Evolutionary conservation across 768 basidiomycete genomes (phyloP), one percentile per base, ranked within the genome.

Genomic region (Cystobasidium onofrii): DNA sequence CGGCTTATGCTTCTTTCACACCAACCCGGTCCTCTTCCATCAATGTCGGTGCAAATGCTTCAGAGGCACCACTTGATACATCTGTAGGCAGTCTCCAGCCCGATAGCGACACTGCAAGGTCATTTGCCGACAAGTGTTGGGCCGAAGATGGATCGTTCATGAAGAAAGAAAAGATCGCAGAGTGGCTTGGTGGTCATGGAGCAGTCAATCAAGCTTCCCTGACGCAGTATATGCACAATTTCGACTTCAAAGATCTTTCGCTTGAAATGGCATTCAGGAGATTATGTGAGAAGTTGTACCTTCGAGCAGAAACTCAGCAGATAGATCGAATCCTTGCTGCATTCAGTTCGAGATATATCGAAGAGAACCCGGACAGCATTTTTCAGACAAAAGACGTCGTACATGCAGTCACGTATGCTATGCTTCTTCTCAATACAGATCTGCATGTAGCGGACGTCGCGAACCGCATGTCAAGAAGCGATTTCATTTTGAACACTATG

Each of bases 241-340:
- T 96, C 80, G 92, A 98, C 81, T 97, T 97, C 82, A 82, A 85
- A 1, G 86, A 86, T 13, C 80, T 94, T 76, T 85, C 91, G 69
- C 84, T 99, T 36, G 95, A 97, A 79, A 84, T 88, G 75, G 92
- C 94, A 1, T 97, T 99, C 81, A 85, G 94, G 92, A 88, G 88
- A 27, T 83, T 99, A 13, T 97, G 94, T 80, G 88, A 88, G 15
- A 96, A 95, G 80, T 85, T 99, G 1, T 97, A 86, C 80, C 85
- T 99, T 74, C 94, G 92, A 81, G 96, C 88, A 0, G 96, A 99
- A 81, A 95, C 95, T 0, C 96, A 99, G 79, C 94, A 98, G 82
- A 89, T 99, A 52, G 96, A 98, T 81, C 88, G 96, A 52, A 97
- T 99, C 75, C 85, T 99, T 4, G 92, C 92, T 74, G 88, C 88